Evolutionary conservation across 768 basidiomycete genomes (phyloP).

Genomic region (Boletus coccyginus): DNA sequence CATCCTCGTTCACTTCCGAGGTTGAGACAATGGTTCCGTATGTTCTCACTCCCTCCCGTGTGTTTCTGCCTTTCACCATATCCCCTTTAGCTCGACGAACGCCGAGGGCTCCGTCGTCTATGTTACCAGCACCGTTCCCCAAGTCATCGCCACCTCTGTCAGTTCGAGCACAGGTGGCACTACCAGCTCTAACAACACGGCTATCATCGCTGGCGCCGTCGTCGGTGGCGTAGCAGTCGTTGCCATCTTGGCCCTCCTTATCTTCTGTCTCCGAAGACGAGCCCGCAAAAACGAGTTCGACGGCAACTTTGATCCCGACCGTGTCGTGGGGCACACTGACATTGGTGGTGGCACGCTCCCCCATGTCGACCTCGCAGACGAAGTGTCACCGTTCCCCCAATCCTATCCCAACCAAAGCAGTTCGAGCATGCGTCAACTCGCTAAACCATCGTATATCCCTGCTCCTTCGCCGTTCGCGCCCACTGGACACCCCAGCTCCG

Average conservation of each 20-base stretch:
- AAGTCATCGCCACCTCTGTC: conserved; percentile 14
- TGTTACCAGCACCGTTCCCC: conserved; percentile 19
- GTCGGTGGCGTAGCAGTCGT: conserved; percentile 44
- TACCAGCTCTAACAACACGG: conserved; percentile 25
- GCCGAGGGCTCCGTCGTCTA: conserved; percentile 16
- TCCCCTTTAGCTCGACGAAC: conserved; percentile 20
- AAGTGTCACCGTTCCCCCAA: conserved; percentile 28
- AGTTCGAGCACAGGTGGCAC: background rate
- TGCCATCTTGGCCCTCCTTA: conserved; percentile 23
- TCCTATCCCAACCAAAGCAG: conserved; percentile 2
- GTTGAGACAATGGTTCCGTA: conserved; percentile 17
- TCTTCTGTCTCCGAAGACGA: conserved; percentile 30
- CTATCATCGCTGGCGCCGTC: conserved; percentile 51
- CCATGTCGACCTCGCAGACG: conserved; percentile 24
- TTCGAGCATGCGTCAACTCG: conserved; percentile 25
- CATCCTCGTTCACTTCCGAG: conserved; percentile 17
- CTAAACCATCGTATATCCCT: conserved; percentile 7
- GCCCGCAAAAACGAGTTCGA: conserved; percentile 41
- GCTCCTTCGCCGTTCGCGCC: background rate
- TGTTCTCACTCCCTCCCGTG: background rate
- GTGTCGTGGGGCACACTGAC: conserved; percentile 31
- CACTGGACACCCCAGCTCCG: conserved; percentile 2
- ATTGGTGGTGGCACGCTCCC: conserved; percentile 27
- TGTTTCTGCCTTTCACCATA: background rate
- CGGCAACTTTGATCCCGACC: conserved; percentile 50